Evolutionary conservation across 345 rosid species (phyloP), one percentile per base, ranked within the genome.

Genomic region (Eutrema japonicum): DNA sequence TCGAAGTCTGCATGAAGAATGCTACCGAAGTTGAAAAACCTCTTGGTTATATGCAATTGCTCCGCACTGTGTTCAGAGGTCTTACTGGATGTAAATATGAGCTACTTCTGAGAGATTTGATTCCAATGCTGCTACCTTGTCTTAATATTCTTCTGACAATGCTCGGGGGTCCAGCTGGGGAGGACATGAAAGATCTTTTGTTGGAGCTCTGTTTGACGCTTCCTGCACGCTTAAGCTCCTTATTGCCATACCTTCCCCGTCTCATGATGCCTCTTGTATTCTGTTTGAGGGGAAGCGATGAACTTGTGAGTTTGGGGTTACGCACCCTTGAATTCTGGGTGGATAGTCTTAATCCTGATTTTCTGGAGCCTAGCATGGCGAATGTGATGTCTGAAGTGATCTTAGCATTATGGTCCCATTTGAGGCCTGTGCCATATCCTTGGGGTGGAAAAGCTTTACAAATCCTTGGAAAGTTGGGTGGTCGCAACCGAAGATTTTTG

Each of bases 301-400:
- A 90, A 33, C 88, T 95, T 71, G 93, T 95, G 74, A 83, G 89
- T 75, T 77, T 92, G 68, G 94, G 98, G 50, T 82, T 95, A 80
- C 90, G 96, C 75, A 95, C 98, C 50, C 92, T 95, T 47, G 99
- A 95, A 79, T 95, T 95, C 80, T 95, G 99, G 99, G 97, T 95
- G n/a, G 99, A 92, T 75, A 95, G 97, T 79, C 84, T 95, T 68
- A 95, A 95, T 87, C 99, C 99, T 52, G 99, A 92, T 77, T 95
- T 92, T 82, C 71, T 95, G 79, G 99, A 95, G 80, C 96, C 99
- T 40, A 92, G 94, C 74, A 92, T 95, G 98, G 97, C 96, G 9
- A 95, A 84, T 82, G 96, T 95, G 65, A 92, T 90, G 96, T 90
- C 97, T 2, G 97, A 92, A 82, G 96, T 92, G 84, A 92, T 92